A percentile compares a stretch with the other conserved stretches of the same genome.
These are phyloP conservation scores for Gautieria morchelliformis DNA, from an alignment of 768 basidiomycete genomes.

Conservation along the genomic window DNA sequence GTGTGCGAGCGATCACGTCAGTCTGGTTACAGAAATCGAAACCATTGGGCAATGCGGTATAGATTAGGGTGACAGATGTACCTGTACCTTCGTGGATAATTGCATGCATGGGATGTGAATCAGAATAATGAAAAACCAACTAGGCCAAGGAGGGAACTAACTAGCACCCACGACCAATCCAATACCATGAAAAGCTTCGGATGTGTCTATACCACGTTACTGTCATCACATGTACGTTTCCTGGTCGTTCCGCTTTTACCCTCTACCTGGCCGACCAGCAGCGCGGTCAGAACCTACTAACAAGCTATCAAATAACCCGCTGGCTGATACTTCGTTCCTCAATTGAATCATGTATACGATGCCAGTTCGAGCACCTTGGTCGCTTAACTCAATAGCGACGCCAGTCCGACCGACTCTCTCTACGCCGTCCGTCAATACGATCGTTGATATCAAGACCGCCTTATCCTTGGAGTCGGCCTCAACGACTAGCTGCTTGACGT, in stretches of 20 bases:
- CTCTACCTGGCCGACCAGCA: constrained; percentile 4
- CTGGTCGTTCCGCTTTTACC: not conserved
- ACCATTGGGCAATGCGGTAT: not conserved
- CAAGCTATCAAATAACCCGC: constrained; percentile 77
- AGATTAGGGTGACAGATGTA: not conserved
- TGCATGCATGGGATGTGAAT: not conserved
- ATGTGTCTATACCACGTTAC: not conserved
- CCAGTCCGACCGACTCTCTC: constrained; percentile 99
- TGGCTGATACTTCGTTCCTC: constrained; percentile 79
- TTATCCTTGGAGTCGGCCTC: constrained; percentile 73
- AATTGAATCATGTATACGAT: constrained; percentile 97
- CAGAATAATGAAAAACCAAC: not conserved
- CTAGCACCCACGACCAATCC: too few relatives aligned
- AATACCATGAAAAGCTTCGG: too few relatives aligned
- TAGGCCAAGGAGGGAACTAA: not conserved
- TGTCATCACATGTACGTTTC: not conserved
- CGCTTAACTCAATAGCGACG: constrained; percentile 91
- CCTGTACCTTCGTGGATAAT: not conserved
- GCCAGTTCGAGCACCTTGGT: constrained; percentile 84
- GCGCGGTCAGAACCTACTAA: constrained; percentile 80
- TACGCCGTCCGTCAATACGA: constrained; percentile 91
- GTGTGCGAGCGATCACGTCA: constrained; percentile 83
- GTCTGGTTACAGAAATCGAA: constrained; percentile 57
- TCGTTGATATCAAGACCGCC: constrained; percentile 83
- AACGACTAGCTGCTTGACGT: constrained; percentile 93